Base-by-base conservation (phyloP, 805 yeast species). In the Wickerhamomyces xylosicus region DNA sequence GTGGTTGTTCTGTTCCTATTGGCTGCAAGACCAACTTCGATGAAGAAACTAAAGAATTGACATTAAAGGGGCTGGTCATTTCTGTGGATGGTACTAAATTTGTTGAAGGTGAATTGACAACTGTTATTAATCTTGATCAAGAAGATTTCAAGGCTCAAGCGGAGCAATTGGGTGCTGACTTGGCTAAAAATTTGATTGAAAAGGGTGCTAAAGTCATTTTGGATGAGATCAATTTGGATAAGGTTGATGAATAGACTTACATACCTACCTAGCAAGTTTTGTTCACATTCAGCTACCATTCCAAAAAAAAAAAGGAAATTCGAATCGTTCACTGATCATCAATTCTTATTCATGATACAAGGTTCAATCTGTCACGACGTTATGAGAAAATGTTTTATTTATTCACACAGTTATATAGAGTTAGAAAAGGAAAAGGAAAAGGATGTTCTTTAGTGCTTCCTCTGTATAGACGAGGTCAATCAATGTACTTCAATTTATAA, bases 1-100 rank as follows among this genome's bases (percentile, higher is more conserved):
- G 97, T 45, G 98, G 98, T 8, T 92, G 98, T 62, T 85, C 96
- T 1, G 97, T 92, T 15, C 98, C 98, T 6, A 84, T 92, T 47
- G 98, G 98, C 37, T 95, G 86, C 20, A 72, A 77, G 47, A 69
- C 87, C 15, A 47, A 52, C 9, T 82, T 61, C 42, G 63, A 71
- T 47, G 59, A 71, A 39, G 61, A 57, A 17, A 66, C 77, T 0
- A 61, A 68, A 31, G 47, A 46, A 9, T 66, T 87, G 40, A 52
- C 56, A 4, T 61, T 89, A 44, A 73, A 74, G 46, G 94, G 84
- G 5, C 70, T 83, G 29, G 94, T 90, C 14, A 82, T 87, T 25
- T 74, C 82, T 45, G 89, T 89, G 8, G 95, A 89, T 56, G 98
- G 98, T 13, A 59, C 63, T 5, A 67, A 74, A 44, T 67, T 62